Evolutionary conservation across 2,329 filamentous ascomycete species (phyloP), one percentile per base, ranked within the genome.

Genomic region (Talaromyces piceae): DNA sequence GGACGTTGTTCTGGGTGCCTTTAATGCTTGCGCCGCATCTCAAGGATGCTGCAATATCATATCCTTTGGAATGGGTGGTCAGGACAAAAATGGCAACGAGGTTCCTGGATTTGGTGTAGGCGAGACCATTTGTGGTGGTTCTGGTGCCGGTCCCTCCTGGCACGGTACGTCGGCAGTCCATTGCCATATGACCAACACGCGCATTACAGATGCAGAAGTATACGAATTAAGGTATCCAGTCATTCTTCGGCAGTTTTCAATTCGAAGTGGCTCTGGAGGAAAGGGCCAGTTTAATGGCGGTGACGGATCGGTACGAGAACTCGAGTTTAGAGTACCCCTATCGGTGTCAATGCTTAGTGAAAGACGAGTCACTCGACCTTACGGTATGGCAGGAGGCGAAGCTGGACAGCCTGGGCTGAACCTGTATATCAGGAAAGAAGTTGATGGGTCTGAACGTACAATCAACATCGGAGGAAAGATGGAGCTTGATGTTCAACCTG

Each of bases 1-100:
- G 2, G 88, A 94, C 61, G 87, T 91, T 25, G 85, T 94, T 3
- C 77, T 94, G 54, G 85, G 83, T 58, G 87, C 87, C 1, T 93
- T 93, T 74, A 75, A 79, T 53, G 88, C 87, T 6, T 90, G 86
- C 58, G 87, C 87, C 3, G 88, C 88, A 28, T 82, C 77, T 16
- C 88, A 93, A 63, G 88, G 88, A 44, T 86, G 87, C 68, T 87
- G 83, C 66, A 93, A 93, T 69, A 91, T 91, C 64, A 77, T 93
- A 4, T 91, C 88, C 0, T 93, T 93, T 61, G 88, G 87, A 54
- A 88, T 88, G 60, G 85, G 87, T 50, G 87, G 87, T 41, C 83
- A 85, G 54, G 67, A 77, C 26, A 70, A 77, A 3, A 71, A 78
- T 46, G 76, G 79, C 50, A 75, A 77, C 9, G 60, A 61, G 12